Evolutionary conservation across 73 alveolate genomes (phyloP).

Genomic region (Paramecium sonneborni): DNA sequence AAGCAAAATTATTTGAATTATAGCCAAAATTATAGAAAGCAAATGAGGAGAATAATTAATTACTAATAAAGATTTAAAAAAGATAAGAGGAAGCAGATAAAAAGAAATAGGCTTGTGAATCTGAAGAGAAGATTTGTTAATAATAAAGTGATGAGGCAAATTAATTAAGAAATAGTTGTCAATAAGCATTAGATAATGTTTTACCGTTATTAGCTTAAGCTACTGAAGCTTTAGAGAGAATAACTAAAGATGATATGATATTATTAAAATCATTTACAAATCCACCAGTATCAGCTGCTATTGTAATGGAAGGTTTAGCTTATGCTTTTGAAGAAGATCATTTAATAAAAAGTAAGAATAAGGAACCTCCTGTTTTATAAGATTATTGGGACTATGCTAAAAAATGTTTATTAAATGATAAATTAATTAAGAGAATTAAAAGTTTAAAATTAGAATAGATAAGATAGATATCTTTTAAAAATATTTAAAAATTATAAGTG

Average conservation of each 20-base stretch:
- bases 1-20: constrained; percentile 81
- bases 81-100: constrained; percentile 75
- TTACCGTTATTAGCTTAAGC: constrained; percentile 98
- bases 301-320: constrained; percentile 61
- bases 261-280: constrained; percentile 90
- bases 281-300: constrained; percentile 80
- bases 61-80: constrained; percentile 50
- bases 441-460: constrained; percentile 39
- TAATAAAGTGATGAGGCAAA: constrained; percentile 79
- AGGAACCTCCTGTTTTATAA: constrained; percentile 59
- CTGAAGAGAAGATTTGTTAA: constrained; percentile 58
- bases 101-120: constrained; percentile 66
- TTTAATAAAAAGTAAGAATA: constrained; percentile 28
- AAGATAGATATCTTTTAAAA: constrained; percentile 66
- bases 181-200: constrained; percentile 90
- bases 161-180: constrained; percentile 77
- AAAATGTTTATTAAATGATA: constrained; percentile 66
- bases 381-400: constrained; percentile 81
- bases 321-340: constrained; percentile 68
- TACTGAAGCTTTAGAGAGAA: constrained; percentile 91
- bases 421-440: constrained; percentile 49
- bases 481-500: constrained; percentile 70
- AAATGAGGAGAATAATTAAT: constrained; percentile 68
- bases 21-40: constrained; percentile 87
- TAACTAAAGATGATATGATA: constrained; percentile 91